phyloP scores from a whole-genome alignment of 1,284 basidiomycete genomes.

The Xerocomus amazonicus region DNA sequence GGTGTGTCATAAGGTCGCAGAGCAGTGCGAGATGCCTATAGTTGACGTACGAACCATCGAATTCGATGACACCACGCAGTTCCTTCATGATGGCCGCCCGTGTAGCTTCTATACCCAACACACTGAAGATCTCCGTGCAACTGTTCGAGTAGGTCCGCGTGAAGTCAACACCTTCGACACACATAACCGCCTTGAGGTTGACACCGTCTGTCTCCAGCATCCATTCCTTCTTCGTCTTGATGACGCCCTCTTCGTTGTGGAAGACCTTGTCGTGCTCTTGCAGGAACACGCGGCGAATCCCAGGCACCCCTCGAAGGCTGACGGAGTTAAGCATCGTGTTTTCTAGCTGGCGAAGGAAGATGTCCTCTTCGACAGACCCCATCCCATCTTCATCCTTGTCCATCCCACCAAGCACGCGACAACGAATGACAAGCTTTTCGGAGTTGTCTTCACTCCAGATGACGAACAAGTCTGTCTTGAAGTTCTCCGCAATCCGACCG shows the following conservation, averaged over 20 bases:
- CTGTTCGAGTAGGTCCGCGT: conserved; percentile 94
- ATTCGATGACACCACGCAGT: conserved; percentile 92
- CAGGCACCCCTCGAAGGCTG: conserved; percentile 88
- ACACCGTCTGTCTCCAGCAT: conserved; percentile 97
- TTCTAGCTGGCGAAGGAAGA: conserved; percentile 95
- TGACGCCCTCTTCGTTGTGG: conserved; percentile 61
- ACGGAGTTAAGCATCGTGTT: conserved; percentile 97
- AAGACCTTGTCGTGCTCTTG: conserved; percentile 82
- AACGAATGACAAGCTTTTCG: conserved; percentile 95
- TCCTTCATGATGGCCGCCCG: conserved; percentile 93
- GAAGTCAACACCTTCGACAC: conserved; percentile 93
- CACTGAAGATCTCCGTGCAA: conserved; percentile 93
- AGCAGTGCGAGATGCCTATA: conserved; percentile 95
- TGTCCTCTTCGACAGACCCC: conserved; percentile 84
- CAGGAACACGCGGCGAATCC: conserved; percentile 93
- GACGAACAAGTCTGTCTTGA: conserved; percentile 96
- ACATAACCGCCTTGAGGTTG: conserved; percentile 92
- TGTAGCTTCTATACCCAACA: conserved; percentile 98
- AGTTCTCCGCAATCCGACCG: conserved; percentile 89
- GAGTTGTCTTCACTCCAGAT: conserved; percentile 99
- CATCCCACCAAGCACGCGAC: conserved; percentile 85
- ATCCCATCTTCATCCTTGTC: conserved; percentile 89
- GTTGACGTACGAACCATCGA: conserved; percentile 99
- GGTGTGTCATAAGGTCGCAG: conserved; percentile 98
- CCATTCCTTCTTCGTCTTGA: conserved; percentile 82